A percentile compares a stretch with the other conserved stretches of the same genome.
Evolutionary conservation across 2,329 filamentous ascomycete genomes (phyloP).

Genomic region (Iodosphaeria phyllophila): DNA sequence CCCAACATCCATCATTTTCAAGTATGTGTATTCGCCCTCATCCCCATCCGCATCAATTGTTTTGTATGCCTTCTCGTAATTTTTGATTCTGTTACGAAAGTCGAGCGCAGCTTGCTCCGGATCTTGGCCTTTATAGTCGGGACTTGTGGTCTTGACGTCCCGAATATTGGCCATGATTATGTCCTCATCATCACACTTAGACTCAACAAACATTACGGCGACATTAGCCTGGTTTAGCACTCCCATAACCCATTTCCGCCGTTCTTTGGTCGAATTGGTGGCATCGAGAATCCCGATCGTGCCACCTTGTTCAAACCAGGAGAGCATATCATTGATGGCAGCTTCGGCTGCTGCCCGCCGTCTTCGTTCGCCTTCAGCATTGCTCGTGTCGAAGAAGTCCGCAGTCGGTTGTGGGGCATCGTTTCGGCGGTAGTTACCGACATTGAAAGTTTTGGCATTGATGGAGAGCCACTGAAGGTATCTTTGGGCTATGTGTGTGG

Average conservation of each 20-base stretch:
- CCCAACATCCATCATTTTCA: slow-evolving; percentile 94
- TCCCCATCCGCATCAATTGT: slow-evolving; percentile 67
- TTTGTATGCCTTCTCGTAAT: slow-evolving; percentile 95
- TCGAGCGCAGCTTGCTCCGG: slow-evolving; percentile 80
- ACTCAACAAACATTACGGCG: slow-evolving; percentile 90
- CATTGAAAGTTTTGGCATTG: slow-evolving; percentile 87
- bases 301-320: slow-evolving; percentile 71
- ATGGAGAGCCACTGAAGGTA: slow-evolving; percentile 97
- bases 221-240: slow-evolving; percentile 57
- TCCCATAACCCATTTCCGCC: slow-evolving; percentile 81
- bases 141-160: slow-evolving; percentile 91
- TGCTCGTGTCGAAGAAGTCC: slow-evolving; percentile 87
- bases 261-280: slow-evolving; percentile 83
- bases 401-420: slow-evolving; percentile 80
- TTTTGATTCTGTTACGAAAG: slow-evolving; percentile 84
- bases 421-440: slow-evolving; percentile 83
- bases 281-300: slow-evolving; percentile 89
- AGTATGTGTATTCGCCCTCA: slow-evolving; percentile 76
- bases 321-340: slow-evolving; percentile 81
- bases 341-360: slow-evolving; percentile 79
- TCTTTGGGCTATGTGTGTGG: slow-evolving; percentile 64
- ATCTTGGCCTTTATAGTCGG: slow-evolving; percentile 87
- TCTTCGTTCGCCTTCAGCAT: slow-evolving; percentile 76
- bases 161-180: slow-evolving; percentile 97
- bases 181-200: slow-evolving; percentile 87